phyloP scores from a whole-genome alignment of 257 asterid genomes.

The Solanum ossicruentum region DNA sequence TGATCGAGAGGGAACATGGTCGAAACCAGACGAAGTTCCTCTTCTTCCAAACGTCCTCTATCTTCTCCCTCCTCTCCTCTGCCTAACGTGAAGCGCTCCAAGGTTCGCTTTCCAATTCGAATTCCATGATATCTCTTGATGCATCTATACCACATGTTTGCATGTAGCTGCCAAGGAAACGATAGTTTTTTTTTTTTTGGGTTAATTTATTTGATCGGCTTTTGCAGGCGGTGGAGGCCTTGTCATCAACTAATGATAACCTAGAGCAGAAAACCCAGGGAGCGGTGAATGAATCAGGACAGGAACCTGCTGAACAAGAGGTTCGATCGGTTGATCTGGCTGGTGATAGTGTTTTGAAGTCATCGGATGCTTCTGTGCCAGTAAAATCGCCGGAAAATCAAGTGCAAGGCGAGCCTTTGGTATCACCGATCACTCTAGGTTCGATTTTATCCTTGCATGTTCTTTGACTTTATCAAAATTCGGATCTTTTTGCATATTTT shows the following conservation, averaged over 20 bases:
- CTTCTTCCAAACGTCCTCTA: conserved; percentile 64
- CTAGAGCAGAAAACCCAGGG: conserved; percentile 18
- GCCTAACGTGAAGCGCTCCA: conserved; percentile 69
- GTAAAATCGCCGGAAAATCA: conserved; percentile 28
- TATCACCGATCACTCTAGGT: conserved; percentile 11
- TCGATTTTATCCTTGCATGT: conserved; percentile 12
- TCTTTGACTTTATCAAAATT: conserved; percentile 6
- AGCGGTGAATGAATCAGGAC: conserved; percentile 12
- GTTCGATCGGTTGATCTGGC: conserved; percentile 63
- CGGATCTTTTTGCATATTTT: background rate
- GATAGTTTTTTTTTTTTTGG: background rate
- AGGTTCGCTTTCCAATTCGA: conserved; percentile 35
- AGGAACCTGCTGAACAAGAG: conserved; percentile 22
- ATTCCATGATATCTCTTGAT: background rate
- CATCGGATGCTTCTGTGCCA: conserved; percentile 25
- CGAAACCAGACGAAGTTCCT: conserved; percentile 77
- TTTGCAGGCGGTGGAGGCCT: conserved; percentile 65
- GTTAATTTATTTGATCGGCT: conserved; percentile 5
- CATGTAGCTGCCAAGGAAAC: background rate
- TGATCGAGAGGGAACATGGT: conserved; percentile 33
- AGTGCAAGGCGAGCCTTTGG: conserved; percentile 31
- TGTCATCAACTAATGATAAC: conserved; percentile 48
- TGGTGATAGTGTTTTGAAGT: conserved; percentile 22
- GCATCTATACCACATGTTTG: background rate
- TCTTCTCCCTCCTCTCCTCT: conserved; percentile 43